Evolutionary conservation across 2,329 filamentous ascomycete genomes (phyloP).

Genomic region (Stagonosporopsis vannaccii): DNA sequence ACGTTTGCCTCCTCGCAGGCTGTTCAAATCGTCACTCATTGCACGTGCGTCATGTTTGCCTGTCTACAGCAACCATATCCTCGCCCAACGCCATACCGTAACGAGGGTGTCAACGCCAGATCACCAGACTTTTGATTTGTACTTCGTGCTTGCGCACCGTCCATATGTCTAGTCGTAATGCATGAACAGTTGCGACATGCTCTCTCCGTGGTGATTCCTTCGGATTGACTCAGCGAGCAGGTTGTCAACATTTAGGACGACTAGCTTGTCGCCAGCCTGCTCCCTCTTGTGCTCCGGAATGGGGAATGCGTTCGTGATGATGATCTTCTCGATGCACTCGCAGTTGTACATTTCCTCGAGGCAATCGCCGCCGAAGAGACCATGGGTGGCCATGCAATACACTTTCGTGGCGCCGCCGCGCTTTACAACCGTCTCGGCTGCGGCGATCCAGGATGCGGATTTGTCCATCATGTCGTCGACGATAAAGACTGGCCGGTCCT

Average conservation of each 20-base stretch:
- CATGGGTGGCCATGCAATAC: constrained; percentile 97
- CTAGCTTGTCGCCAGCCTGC: constrained; percentile 76
- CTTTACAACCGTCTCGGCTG: constrained; percentile 95
- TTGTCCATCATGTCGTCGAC: constrained; percentile 99
- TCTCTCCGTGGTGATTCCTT: constrained; percentile 95
- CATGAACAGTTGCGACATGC: constrained; percentile 64
- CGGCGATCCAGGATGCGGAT: constrained; percentile 94
- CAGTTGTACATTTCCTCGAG: constrained; percentile 90
- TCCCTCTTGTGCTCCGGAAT: constrained; percentile 77
- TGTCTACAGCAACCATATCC: not conserved
- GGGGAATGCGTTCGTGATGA: constrained; percentile 97
- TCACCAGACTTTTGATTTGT: not conserved
- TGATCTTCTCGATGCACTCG: constrained; percentile 90
- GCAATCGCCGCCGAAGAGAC: constrained; percentile 88
- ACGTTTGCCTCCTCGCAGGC: not conserved
- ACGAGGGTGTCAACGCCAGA: not conserved
- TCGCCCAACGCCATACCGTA: not conserved
- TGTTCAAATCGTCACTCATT: not conserved
- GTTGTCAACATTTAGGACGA: constrained; percentile 87
- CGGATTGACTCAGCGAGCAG: constrained; percentile 91
- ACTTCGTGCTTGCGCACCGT: not conserved
- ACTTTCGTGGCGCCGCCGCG: constrained; percentile 89
- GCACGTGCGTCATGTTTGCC: not conserved
- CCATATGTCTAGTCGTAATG: constrained; percentile 46
- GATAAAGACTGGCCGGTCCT: constrained; percentile 86